Base-by-base conservation (phyloP, 2,329 filamentous ascomycete genomes). In the Calonectria henricotiae region DNA sequence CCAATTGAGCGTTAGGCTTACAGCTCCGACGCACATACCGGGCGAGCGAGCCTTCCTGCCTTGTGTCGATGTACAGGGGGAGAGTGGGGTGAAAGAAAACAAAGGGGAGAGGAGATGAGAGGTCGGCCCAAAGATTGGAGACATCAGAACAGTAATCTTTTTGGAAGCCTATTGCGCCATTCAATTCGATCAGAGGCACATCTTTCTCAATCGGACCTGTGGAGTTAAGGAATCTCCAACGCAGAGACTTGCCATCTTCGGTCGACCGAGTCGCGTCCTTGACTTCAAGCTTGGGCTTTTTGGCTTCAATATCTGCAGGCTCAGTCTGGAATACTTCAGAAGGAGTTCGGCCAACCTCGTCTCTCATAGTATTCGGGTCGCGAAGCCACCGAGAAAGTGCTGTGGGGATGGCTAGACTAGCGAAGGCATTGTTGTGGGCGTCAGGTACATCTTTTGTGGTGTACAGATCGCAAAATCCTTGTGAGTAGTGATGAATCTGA, bases 21-120 rank as follows among this genome's bases (percentile, higher is more conserved):
- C 96, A 99, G 77, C 96, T 98, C 74, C 96, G 90, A 67, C 96
- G 91, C n/a, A 97, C 91, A 79, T 96, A 98, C 51, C 96, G 93
- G 68, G 96, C 91, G 41, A 91, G 85, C 5, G 94, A 98, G 25
- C 96, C 96, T 84, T 97, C 94, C 80, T 90, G 90, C 70, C 96
- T 89, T 11, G 95, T 96, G 82, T 98, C 96, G 78, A 99, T 96
- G 83, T 95, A 98, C 13, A 99, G 89, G 0, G 96, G 96, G 9
- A 98, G 89, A 69, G 92, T 88, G 1, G 95, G 94, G 78, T 97
- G 95, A 82, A 98, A 96, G 80, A 95, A 94, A 27, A 96, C 93
- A 76, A 95, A 95, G 0, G 93, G 93, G 2, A 91, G 83, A 4
- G 90, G 89, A 3, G 88, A 89, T 15, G 86, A 88, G 12, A 93